Evolutionary conservation across 352 stramenopile genomes (phyloP), one percentile per base, ranked within the genome.

Genomic region (Phytophthora hibernalis): DNA sequence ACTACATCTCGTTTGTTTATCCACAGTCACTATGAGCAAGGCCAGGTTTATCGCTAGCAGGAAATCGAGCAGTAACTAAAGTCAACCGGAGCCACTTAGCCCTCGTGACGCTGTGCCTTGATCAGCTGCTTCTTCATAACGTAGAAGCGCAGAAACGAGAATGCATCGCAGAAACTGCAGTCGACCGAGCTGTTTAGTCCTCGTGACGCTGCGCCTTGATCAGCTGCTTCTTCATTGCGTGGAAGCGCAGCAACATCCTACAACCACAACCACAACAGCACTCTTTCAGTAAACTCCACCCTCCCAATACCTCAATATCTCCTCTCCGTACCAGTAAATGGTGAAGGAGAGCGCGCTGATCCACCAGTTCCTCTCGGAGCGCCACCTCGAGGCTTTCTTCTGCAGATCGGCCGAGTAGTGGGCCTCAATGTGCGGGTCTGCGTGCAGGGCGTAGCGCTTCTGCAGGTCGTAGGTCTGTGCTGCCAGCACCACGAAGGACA

Each of bases 341-440:
- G 82, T 90, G 60, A 94, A 94, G 30, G 83, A 91, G 26, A 94
- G 82, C 21, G 85, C 84, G 53, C 83, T 92, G 71, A 94, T 94
- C 85, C 85, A 94, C 83, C 83, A 94, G 70, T 94, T 94, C 48
- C 85, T 69, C 70, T 94, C 85, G 9, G 76, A 85, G 26, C 85
- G 79, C 85, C 85, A 93, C 44, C 85, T 82, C 38, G 80, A 80
- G 20, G 85, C 85, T 51, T 92, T 92, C 75, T 94, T 89, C 79
- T 92, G 83, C 55, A 93, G 60, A 60, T 93, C 83, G 13, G 83
- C 83, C 20, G 80, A 79, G 68, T 87, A 93, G 62, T 93, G 83
- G 4, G 54, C 67, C 57, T 89, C 77, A 33, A 79, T 59, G 65
- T 79, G 57, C 15, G 69, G 47, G 13, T 75, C 61, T 15, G 68